Evolutionary conservation across 129 eudicot species (phyloP), one percentile per base, ranked within the genome.

Genomic region (Scalesia atractyloides): DNA sequence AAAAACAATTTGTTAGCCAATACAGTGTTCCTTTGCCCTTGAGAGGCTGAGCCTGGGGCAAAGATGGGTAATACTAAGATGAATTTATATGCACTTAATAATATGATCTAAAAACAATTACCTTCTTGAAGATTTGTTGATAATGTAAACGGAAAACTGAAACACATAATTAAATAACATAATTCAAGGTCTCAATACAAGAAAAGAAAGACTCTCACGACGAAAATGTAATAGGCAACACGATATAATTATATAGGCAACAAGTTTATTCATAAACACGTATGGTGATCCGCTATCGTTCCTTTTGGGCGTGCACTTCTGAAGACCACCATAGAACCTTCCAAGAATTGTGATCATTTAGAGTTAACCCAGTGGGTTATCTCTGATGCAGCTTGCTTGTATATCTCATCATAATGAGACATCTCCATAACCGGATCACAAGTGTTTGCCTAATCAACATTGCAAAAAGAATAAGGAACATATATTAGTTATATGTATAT

Each of bases 361-460:
- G 77, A 63, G 75, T 43, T 68, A 66, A 83, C 77, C 84, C 87
- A 86, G 44, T 81, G 64, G 66, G 75, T 82, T 37, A 89, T 89
- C 77, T 92, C 98, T 33, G 83, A 75, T 48, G 89, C 87, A 63
- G 86, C 95, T 60, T 83, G 86, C 84, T 86, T 89, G 90, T 51
- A 92, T 24, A 83, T 71, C 70, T 89, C 89, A 64, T 84, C 94
- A 66, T 76, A 71, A 37, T 81, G 64, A 46, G 79, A 66, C 17
- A 70, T 64, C 79, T 84, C 84, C 5, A 57, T 74, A 43, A 72
- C 67, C 44, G 80, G 76, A 47, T 79, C 85, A 30, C 9, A 2
- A 22, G 64, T 54, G 9, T 66, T 82, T 39, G 85, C 92, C 95
- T 91, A 56, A 78, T 78, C 18, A 41, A 53, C n/a, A 70, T 11